phyloP scores from a whole-genome alignment of 768 basidiomycete species.

The Cystobasidium onofrii region DNA sequence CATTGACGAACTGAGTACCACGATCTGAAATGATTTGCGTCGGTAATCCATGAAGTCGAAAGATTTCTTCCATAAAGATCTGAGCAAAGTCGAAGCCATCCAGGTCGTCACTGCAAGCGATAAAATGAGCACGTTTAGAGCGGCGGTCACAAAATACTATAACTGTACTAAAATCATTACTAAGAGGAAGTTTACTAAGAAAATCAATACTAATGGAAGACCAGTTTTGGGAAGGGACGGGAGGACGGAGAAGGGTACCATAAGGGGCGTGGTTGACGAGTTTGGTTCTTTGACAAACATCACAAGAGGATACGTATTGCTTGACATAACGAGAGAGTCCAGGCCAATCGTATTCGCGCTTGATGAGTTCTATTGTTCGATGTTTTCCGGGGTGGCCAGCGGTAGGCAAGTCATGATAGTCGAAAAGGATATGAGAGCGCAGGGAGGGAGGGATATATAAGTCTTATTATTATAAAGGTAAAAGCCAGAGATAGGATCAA shows the following conservation, averaged over 20 bases:
- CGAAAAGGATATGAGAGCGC: not conserved
- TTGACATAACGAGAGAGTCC: slow-evolving; percentile 41
- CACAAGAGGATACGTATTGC: slow-evolving; percentile 47
- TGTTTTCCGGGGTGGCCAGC: no score
- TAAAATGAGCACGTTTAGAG: slow-evolving; percentile 50
- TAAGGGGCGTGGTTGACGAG: slow-evolving; percentile 45
- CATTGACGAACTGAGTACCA: slow-evolving; percentile 41
- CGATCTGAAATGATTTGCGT: slow-evolving; percentile 42
- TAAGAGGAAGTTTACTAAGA: slow-evolving; percentile 47
- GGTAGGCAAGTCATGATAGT: not conserved
- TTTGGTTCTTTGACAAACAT: slow-evolving; percentile 46
- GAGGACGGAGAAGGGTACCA: slow-evolving; percentile 44
- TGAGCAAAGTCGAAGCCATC: slow-evolving; percentile 41
- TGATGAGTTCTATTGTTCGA: no score
- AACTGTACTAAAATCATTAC: slow-evolving; percentile 32
- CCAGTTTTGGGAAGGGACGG: slow-evolving; percentile 45
- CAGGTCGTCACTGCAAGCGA: slow-evolving; percentile 45
- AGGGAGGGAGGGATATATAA: not conserved
- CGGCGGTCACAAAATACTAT: slow-evolving; percentile 47
- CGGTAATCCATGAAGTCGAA: slow-evolving; percentile 41
- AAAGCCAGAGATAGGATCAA: not conserved
- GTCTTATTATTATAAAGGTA: not conserved
- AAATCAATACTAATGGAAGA: slow-evolving; percentile 47
- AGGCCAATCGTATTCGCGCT: slow-evolving; percentile 50
- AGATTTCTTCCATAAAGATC: slow-evolving; percentile 47